A percentile compares a stretch with the other conserved stretches of the same genome.
Conservation (phyloP, 331 rosid genomes). For the Rosa hybrid region DNA sequence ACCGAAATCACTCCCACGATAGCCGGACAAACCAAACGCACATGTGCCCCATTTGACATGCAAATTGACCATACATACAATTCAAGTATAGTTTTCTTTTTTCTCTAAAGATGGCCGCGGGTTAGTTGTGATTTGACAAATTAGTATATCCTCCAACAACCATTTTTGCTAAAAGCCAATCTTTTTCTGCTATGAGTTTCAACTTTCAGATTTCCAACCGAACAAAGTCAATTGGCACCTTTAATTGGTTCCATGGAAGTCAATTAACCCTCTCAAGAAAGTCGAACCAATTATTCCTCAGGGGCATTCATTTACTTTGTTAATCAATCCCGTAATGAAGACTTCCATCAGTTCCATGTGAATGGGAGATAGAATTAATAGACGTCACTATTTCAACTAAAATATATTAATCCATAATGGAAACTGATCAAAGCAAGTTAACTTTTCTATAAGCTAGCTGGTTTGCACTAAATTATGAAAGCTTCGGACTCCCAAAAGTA, state of each 20-base stretch:
- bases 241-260: background rate
- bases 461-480: background rate
- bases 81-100: background rate
- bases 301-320: background rate
- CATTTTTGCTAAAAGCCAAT: background rate
- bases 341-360: background rate
- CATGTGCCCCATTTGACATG: too few species aligned
- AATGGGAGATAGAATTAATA: background rate
- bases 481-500: background rate
- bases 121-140: background rate
- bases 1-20: too few species aligned
- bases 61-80: background rate
- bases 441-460: background rate
- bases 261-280: background rate
- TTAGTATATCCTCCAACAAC: background rate
- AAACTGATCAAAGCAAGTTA: constrained; percentile 2
- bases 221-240: background rate
- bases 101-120: too few species aligned
- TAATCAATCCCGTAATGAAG: background rate
- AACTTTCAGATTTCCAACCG: background rate
- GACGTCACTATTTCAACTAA: background rate
- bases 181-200: background rate
- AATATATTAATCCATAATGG: background rate
- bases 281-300: background rate
- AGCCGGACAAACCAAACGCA: background rate